Evolutionary conservation across 176 grass and related monocot genomes (phyloP).

Genomic region (Lolium perenne): DNA sequence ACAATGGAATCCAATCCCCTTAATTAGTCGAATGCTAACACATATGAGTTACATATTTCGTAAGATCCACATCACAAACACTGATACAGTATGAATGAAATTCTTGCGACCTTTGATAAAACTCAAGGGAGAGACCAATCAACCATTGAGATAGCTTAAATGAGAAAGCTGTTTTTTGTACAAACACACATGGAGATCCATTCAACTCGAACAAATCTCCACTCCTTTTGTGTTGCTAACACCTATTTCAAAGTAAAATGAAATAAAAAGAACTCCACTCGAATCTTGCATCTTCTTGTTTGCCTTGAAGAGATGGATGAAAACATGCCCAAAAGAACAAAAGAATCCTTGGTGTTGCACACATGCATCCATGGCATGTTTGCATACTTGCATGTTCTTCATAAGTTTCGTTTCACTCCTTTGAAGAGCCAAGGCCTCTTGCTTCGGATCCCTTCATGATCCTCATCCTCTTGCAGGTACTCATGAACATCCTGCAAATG

Average conservation of each 20-base stretch:
- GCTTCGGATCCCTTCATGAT: slow-evolving; percentile 95
- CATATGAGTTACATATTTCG: not conserved
- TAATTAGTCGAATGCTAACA: no score
- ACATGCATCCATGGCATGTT: slow-evolving; percentile 32
- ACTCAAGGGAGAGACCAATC: slow-evolving; percentile 4
- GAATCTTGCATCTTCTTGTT: not conserved
- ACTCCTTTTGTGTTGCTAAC: slow-evolving; percentile 51
- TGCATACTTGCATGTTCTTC: slow-evolving; percentile 3
- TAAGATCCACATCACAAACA: not conserved
- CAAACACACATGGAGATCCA: slow-evolving; percentile 63
- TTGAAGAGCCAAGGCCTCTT: slow-evolving; percentile 57
- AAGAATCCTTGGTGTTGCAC: slow-evolving; percentile 49
- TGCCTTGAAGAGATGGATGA: slow-evolving; percentile 19
- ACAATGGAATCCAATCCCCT: no score
- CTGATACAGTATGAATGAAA: not conserved
- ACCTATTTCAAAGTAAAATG: slow-evolving; percentile 5
- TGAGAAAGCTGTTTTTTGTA: slow-evolving; percentile 48
- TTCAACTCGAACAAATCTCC: slow-evolving; percentile 49
- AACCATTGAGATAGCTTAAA: slow-evolving; percentile 46
- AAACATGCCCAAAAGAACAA: slow-evolving; percentile 52
- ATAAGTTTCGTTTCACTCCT: slow-evolving; percentile 4
- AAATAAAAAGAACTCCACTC: slow-evolving; percentile 2
- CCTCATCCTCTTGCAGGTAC: slow-evolving; percentile 89
- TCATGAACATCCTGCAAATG: slow-evolving; percentile 79
- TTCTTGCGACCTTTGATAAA: slow-evolving; percentile 36